A percentile compares a stretch with the other conserved stretches of the same genome.
Conservation (phyloP, 495 filamentous ascomycete genomes). For the Neurospora sp. region DNA sequence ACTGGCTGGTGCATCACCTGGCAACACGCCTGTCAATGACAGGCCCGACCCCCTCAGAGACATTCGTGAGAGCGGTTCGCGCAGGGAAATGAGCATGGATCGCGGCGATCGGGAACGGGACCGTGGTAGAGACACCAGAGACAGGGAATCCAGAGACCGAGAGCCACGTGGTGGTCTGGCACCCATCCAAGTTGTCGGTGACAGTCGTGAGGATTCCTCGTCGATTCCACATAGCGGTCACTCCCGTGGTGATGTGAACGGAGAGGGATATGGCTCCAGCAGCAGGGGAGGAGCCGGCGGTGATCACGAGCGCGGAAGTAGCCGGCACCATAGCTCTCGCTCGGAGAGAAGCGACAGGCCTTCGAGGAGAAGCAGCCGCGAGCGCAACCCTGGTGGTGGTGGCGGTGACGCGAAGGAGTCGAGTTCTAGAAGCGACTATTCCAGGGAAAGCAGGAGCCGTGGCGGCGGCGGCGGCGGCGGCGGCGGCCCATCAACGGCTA, state of each 20-base stretch:
- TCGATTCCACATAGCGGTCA: not conserved
- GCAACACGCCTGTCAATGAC: conserved; percentile 35
- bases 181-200: conserved; percentile 20
- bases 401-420: conserved; percentile 28
- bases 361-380: conserved; percentile 34
- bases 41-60: conserved; percentile 22
- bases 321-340: conserved; percentile 29
- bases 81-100: conserved; percentile 12
- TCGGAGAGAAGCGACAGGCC: conserved; percentile 29
- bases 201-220: conserved; percentile 15
- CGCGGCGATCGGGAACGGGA: conserved; percentile 1
- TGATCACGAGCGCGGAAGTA: conserved; percentile 36
- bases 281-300: conserved; percentile 11
- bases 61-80: conserved; percentile 17
- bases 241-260: conserved; percentile 12
- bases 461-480: conserved; percentile 19
- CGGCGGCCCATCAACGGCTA: conserved; percentile 14
- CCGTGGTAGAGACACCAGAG: not conserved
- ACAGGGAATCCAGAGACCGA: not conserved
- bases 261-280: conserved; percentile 21
- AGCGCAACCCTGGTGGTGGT: conserved; percentile 20
- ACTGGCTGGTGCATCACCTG: conserved; percentile 35
- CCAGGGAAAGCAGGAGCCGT: conserved; percentile 23
- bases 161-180: conserved; percentile 9
- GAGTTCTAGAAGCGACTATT: conserved; percentile 20